These are phyloP conservation scores for Backusella tuberculispora DNA, from an alignment of 192 early-diverging fungal species.

Conservation along the genomic window DNA sequence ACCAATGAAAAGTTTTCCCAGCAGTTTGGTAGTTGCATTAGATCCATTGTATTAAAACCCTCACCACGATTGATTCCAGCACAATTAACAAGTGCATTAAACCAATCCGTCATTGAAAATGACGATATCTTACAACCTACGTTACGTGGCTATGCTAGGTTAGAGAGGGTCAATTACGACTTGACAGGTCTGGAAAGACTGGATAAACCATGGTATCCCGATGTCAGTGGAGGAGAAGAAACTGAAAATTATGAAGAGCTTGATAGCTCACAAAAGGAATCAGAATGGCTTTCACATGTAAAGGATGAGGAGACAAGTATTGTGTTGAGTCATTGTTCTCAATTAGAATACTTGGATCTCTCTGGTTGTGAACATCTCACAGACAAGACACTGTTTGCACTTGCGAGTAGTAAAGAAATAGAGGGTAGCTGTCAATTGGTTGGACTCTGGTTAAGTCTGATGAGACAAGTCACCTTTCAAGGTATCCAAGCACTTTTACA, in stretches of 20 bases:
- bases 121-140: constrained; percentile 12
- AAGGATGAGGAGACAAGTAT: constrained; percentile 4
- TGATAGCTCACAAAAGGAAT: constrained; percentile 21
- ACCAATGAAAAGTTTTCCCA: not conserved
- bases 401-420: not conserved
- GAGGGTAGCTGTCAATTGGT: not conserved
- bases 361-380: constrained; percentile 25
- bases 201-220: not conserved
- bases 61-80: constrained; percentile 20
- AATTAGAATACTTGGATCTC: constrained; percentile 11
- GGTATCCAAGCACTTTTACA: not conserved
- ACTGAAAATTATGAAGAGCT: constrained; percentile 31
- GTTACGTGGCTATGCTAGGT: constrained; percentile 10
- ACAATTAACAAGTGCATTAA: not conserved
- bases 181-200: constrained; percentile 25
- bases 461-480: not conserved
- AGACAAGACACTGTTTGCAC: not conserved
- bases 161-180: constrained; percentile 14
- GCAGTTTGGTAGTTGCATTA: not conserved
- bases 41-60: constrained; percentile 15
- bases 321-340: constrained; percentile 15
- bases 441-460: constrained; percentile 14
- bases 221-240: not conserved
- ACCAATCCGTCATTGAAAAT: not conserved
- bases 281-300: constrained; percentile 27